Evolutionary conservation across 768 basidiomycete species (phyloP).

Genomic region (Neoboletus magnificus): DNA sequence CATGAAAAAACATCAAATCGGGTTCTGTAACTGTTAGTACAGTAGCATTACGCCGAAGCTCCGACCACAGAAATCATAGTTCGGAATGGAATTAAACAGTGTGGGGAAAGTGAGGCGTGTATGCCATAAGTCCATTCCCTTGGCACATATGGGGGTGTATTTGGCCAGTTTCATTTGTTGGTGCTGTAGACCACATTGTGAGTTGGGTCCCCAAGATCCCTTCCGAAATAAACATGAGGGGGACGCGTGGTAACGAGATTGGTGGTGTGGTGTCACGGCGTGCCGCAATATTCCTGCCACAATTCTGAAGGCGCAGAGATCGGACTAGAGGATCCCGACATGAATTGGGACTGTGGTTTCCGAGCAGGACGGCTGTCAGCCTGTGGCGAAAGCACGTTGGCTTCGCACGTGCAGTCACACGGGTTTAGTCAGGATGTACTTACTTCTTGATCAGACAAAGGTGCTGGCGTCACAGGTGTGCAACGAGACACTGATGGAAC

Average conservation of each 20-base stretch:
- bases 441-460: no score
- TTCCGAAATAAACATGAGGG: slow-evolving; percentile 13
- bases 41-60: background rate
- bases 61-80: slow-evolving; percentile 3
- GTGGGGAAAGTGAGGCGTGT: slow-evolving; percentile 9
- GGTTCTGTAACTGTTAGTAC: background rate
- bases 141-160: background rate
- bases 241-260: background rate
- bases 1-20: background rate
- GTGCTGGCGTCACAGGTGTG: background rate
- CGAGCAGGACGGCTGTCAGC: slow-evolving; percentile 2
- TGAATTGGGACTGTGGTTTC: background rate
- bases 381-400: slow-evolving; percentile 22
- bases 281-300: slow-evolving; percentile 10
- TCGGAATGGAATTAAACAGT: slow-evolving; percentile 2
- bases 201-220: background rate
- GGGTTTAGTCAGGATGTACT: background rate
- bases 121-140: background rate
- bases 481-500: background rate
- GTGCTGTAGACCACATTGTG: background rate
- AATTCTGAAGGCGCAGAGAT: slow-evolving; percentile 12
- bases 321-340: background rate
- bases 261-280: slow-evolving; percentile 1
- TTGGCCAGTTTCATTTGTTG: slow-evolving; percentile 1
- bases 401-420: background rate